phyloP scores from a whole-genome alignment of 352 stramenopile species.

The Phytophthora ohioensis region DNA sequence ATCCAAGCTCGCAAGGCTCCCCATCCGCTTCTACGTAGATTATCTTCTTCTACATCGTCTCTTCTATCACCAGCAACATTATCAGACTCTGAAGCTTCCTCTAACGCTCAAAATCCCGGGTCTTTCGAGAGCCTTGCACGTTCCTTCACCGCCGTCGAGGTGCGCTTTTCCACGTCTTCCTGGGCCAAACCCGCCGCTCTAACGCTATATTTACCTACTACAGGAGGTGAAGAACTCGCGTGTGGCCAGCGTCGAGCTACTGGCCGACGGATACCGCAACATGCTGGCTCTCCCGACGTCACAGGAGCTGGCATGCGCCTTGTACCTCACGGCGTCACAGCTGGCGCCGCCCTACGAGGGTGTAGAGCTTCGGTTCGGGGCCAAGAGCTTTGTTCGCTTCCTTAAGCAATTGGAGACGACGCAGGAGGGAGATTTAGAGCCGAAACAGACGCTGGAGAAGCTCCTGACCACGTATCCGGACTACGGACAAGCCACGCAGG shows the following conservation, averaged over 20 bases:
- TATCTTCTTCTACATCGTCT: constrained; percentile 15
- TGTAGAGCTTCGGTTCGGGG: constrained; percentile 76
- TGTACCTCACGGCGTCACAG: constrained; percentile 79
- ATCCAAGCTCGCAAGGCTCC: not conserved
- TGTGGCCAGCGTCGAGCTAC: constrained; percentile 52
- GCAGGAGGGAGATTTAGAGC: constrained; percentile 10
- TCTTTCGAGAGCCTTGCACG: constrained; percentile 56
- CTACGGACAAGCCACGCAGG: constrained; percentile 61
- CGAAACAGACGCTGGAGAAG: constrained; percentile 35
- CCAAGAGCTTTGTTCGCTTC: constrained; percentile 69
- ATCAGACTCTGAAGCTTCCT: not conserved
- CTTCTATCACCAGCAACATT: constrained; percentile 7
- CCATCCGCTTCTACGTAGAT: not conserved
- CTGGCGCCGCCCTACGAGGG: constrained; percentile 75
- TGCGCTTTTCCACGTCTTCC: constrained; percentile 16
- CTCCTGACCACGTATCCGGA: constrained; percentile 57
- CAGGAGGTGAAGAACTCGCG: constrained; percentile 68
- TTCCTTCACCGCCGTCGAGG: constrained; percentile 68
- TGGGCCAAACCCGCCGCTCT: not conserved
- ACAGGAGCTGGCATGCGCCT: constrained; percentile 52
- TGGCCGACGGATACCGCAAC: constrained; percentile 55
- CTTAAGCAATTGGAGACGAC: constrained; percentile 50
- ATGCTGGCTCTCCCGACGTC: constrained; percentile 47
- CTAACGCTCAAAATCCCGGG: constrained; percentile 4
- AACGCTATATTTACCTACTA: not conserved